These are phyloP conservation scores for Saccharomycopsis hybrid DNA, from an alignment of 1,139 yeast genomes.

Conservation along the genomic window DNA sequence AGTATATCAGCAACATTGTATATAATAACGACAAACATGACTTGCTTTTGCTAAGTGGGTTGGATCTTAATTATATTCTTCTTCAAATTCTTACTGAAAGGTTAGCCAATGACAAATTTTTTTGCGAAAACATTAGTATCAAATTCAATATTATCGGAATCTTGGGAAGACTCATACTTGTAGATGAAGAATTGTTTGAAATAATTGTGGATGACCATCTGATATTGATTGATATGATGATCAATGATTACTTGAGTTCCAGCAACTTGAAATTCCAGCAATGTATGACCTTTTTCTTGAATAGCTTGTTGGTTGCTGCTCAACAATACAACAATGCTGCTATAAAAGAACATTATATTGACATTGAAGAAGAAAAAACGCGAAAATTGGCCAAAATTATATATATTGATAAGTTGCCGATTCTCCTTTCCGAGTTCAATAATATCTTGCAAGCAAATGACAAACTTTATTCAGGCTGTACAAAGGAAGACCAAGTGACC, in stretches of 20 bases:
- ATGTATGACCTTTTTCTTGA: constrained; percentile 8
- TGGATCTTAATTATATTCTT: constrained; percentile 4
- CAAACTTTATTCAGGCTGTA: background rate
- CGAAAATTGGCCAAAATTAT: constrained; percentile 1
- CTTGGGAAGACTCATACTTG: constrained; percentile 3
- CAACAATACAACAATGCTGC: background rate
- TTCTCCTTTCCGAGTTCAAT: background rate
- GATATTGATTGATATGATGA: constrained; percentile 1
- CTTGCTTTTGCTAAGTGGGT: background rate
- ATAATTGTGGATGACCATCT: constrained; percentile 3
- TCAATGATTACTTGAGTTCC: constrained; percentile 5
- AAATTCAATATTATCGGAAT: constrained; percentile 9
- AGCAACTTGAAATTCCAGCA: constrained; percentile 10
- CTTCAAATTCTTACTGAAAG: constrained; percentile 5
- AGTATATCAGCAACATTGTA: constrained; percentile 4
- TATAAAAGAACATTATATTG: no score
- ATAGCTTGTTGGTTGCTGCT: constrained; percentile 2
- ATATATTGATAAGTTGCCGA: constrained; percentile 2
- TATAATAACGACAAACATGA: background rate
- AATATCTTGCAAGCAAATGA: background rate
- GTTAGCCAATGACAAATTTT: background rate
- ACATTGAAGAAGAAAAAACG: background rate
- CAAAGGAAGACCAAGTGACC: background rate
- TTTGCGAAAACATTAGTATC: background rate
- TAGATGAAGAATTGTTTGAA: constrained; percentile 1